Evolutionary conservation across 352 stramenopile species (phyloP).

Genomic region (Phytophthora pseudosyringae): DNA sequence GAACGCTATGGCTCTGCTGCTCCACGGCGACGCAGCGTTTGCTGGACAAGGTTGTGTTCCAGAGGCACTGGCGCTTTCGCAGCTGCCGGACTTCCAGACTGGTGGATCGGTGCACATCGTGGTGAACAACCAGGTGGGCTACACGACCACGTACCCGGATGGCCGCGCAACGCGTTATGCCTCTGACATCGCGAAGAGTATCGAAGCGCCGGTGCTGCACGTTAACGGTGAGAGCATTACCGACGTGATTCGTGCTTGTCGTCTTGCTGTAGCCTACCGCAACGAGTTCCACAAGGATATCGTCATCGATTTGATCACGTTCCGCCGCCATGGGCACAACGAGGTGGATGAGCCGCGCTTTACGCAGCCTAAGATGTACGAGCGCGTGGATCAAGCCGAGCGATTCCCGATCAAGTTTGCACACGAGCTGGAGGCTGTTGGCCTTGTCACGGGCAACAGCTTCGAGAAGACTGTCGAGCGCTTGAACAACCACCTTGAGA

Average conservation of each 20-base stretch:
- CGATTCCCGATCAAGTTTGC: conserved; percentile 80
- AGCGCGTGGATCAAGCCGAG: conserved; percentile 62
- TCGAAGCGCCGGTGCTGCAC: conserved; percentile 86
- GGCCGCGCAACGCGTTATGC: conserved; percentile 83
- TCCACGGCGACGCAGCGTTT: conserved; percentile 91
- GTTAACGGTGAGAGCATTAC: conserved; percentile 87
- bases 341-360: conserved; percentile 91
- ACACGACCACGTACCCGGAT: conserved; percentile 87
- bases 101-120: conserved; percentile 86
- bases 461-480: conserved; percentile 68
- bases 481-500: conserved; percentile 71
- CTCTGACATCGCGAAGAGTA: conserved; percentile 85
- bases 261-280: conserved; percentile 82
- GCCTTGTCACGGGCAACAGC: conserved; percentile 58
- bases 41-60: conserved; percentile 86
- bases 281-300: conserved; percentile 89
- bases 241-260: conserved; percentile 78
- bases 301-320: conserved; percentile 86
- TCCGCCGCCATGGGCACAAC: conserved; percentile 90
- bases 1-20: conserved; percentile 78
- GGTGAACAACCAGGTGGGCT: conserved; percentile 92
- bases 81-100: conserved; percentile 80
- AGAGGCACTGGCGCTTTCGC: conserved; percentile 76
- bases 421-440: conserved; percentile 60
- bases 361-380: conserved; percentile 91